A percentile compares a stretch with the other conserved stretches of the same genome.
These are phyloP conservation scores for Gaertneriomyces sp. DNA, from an alignment of 192 early-diverging fungal species.

Conservation along the genomic window DNA sequence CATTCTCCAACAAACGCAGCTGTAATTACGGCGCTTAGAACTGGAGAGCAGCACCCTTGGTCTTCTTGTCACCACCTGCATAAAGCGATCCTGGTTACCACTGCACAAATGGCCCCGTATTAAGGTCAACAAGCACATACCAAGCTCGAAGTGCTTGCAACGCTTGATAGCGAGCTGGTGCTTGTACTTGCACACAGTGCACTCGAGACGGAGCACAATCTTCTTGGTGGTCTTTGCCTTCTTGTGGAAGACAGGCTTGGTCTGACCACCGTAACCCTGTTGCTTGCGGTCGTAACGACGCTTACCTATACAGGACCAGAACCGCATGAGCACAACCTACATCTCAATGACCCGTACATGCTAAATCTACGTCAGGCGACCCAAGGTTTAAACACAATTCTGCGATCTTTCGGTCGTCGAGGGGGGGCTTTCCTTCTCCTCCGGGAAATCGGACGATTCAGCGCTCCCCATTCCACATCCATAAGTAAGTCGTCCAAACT, in stretches of 20 bases:
- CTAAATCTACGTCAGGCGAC: too few species aligned
- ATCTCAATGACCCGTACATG: too few species aligned
- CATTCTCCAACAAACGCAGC: too few species aligned
- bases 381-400: too few species aligned
- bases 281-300: constrained; percentile 92
- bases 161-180: constrained; percentile 95
- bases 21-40: constrained; percentile 81
- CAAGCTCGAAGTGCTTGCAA: constrained; percentile 99
- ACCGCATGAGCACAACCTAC: neutral
- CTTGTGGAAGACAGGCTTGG: constrained; percentile 99
- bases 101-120: neutral
- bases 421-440: too few species aligned
- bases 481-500: too few species aligned
- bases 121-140: constrained; percentile 28
- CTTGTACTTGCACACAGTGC: constrained; percentile 99
- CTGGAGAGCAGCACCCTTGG: constrained; percentile 77
- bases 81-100: neutral
- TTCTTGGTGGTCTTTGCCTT: constrained; percentile 99
- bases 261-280: constrained; percentile 99
- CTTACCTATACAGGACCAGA: constrained; percentile 43
- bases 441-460: too few species aligned
- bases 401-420: too few species aligned
- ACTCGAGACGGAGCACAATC: constrained; percentile 97
- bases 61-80: constrained; percentile 89
- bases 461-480: neutral